phyloP scores from a whole-genome alignment of 208 protist species.

The Leishmania arabica region DNA sequence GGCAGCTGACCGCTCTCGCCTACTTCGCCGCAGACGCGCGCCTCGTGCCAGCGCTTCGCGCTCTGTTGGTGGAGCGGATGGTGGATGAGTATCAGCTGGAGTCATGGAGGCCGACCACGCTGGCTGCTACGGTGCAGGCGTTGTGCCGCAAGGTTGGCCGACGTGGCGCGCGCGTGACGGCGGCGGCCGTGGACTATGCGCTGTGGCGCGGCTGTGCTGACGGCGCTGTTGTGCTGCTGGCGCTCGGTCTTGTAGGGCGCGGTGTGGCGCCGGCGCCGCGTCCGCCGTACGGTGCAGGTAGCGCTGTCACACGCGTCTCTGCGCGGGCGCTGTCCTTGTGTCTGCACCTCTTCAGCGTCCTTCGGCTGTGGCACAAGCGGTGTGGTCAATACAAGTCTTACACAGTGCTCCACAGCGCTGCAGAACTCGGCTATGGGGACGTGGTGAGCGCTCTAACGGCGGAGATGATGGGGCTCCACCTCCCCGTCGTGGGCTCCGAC shows the following conservation, averaged over 20 bases:
- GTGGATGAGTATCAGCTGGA: constrained; percentile 30
- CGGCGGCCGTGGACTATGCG: constrained; percentile 62
- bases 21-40: constrained; percentile 41
- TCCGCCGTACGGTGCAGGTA: constrained; percentile 7
- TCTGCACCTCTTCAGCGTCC: constrained; percentile 9
- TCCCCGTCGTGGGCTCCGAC: background rate
- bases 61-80: constrained; percentile 39
- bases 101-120: constrained; percentile 26
- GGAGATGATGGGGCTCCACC: constrained; percentile 38
- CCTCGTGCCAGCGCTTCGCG: constrained; percentile 50
- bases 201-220: constrained; percentile 47
- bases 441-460: constrained; percentile 39
- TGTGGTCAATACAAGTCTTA: constrained; percentile 31
- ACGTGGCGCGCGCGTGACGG: constrained; percentile 9
- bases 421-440: constrained; percentile 48
- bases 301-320: background rate
- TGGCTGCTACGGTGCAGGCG: constrained; percentile 26
- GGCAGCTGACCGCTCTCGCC: constrained; percentile 53
- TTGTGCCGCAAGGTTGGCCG: constrained; percentile 24
- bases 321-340: background rate
- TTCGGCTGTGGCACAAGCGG: constrained; percentile 24
- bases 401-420: constrained; percentile 74
- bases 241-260: constrained; percentile 47
- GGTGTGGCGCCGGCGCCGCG: constrained; percentile 22
- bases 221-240: constrained; percentile 58